A percentile compares a stretch with the other conserved stretches of the same genome.
These are phyloP conservation scores for Fragilariopsis cylindrus DNA, from an alignment of 108 stramenopile genomes.

Conservation along the genomic window DNA sequence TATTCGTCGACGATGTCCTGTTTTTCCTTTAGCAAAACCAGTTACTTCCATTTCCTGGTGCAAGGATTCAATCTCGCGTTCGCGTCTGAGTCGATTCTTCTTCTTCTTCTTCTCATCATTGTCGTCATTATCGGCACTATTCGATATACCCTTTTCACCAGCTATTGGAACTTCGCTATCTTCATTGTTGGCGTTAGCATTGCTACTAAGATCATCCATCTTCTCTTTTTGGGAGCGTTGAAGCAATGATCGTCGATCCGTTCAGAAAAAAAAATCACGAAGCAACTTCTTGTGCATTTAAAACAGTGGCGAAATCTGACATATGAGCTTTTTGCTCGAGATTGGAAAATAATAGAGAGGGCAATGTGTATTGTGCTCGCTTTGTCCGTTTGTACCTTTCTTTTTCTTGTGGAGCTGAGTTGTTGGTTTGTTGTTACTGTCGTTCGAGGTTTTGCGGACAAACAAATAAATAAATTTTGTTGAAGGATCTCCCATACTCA, in stretches of 20 bases:
- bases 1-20: slow-evolving; percentile 49
- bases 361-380: too few relatives aligned
- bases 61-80: slow-evolving; percentile 45
- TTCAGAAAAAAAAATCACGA: too few relatives aligned
- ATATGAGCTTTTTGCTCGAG: not conserved
- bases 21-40: slow-evolving; percentile 38
- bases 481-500: too few relatives aligned
- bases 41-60: slow-evolving; percentile 78
- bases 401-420: too few relatives aligned
- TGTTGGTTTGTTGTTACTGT: too few relatives aligned
- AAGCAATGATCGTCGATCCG: too few relatives aligned
- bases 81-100: not conserved
- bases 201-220: not conserved
- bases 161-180: not conserved
- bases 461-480: too few relatives aligned
- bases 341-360: too few relatives aligned
- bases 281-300: not conserved
- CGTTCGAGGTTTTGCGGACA: too few relatives aligned
- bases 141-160: slow-evolving; percentile 17
- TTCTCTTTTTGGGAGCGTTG: too few relatives aligned
- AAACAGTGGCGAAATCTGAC: not conserved
- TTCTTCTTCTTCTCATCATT: slow-evolving; percentile 16
- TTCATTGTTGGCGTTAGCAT: slow-evolving; percentile 1
- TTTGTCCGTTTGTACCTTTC: too few relatives aligned
- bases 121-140: slow-evolving; percentile 35